phyloP scores from a whole-genome alignment of 1,139 yeast genomes.

The Pichia inconspicua region DNA sequence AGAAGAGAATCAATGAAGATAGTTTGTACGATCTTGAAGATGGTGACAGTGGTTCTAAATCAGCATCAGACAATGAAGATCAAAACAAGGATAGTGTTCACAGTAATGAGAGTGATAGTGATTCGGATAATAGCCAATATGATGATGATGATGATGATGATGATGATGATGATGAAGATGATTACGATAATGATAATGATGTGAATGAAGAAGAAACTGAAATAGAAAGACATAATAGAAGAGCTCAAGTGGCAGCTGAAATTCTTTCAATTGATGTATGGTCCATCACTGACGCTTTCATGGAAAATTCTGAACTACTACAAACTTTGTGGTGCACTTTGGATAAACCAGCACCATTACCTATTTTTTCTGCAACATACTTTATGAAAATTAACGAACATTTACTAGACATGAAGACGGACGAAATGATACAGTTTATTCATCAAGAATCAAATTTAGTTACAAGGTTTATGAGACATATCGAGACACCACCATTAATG shows the following conservation, averaged over 20 bases:
- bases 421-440: conserved; percentile 68
- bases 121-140: conserved; percentile 27
- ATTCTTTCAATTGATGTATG: conserved; percentile 87
- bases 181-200: conserved; percentile 17
- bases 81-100: conserved; percentile 13
- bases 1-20: conserved; percentile 4
- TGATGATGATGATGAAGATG: conserved; percentile 18
- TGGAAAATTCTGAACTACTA: conserved; percentile 63
- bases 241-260: conserved; percentile 87
- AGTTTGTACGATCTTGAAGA: background rate
- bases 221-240: conserved; percentile 52
- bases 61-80: conserved; percentile 4
- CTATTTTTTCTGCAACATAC: conserved; percentile 73
- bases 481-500: conserved; percentile 80
- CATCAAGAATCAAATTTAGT: conserved; percentile 59
- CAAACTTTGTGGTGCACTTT: conserved; percentile 73
- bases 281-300: conserved; percentile 87
- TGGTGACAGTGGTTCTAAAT: background rate
- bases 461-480: conserved; percentile 64
- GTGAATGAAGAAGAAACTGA: conserved; percentile 31
- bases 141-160: conserved; percentile 16
- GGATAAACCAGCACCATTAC: conserved; percentile 55
- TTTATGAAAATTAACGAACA: conserved; percentile 95
- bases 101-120: conserved; percentile 21
- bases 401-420: conserved; percentile 82